Evolutionary conservation across 2,329 filamentous ascomycete species (phyloP), one percentile per base, ranked within the genome.

Genomic region (Lanzia echinophila): DNA sequence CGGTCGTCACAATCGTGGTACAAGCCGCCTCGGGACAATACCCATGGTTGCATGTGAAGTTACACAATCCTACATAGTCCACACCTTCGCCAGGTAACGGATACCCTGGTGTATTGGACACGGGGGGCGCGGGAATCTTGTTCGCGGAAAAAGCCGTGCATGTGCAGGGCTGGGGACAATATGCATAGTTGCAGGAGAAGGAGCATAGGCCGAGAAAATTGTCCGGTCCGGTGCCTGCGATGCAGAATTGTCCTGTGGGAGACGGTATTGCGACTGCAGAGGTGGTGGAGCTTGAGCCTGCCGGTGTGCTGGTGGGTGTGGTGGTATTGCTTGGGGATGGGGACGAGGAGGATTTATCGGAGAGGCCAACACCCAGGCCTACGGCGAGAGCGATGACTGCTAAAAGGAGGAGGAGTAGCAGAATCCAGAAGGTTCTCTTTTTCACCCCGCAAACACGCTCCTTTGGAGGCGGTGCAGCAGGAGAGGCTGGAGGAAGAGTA

Each of bases 1-100:
- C 48, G 19, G 12, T 31, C 20, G 42, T 19, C 6, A 24, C 10
- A 47, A 39, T 11, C 1, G 50, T 53, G 1, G 43, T 53, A 12
- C 53, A 55, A 15, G 46, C 53, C 2, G 31, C 47, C 2, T 24
- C 20, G 2, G 53, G 53, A 46, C 53, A 55, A 55, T 77, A 76
- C 0, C 73, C 74, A 58, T 74, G 71, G 55, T 70, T 71, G 41
- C 74, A 76, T 5, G 72, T 67, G 57, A 70, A 78, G 53, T 69
- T 74, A 56, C 75, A 77, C 7, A 78, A 66, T 0, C 73, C 74
- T 28, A 68, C 57, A 57, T 76, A 78, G 3, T 65, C 63, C 1
- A 69, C 66, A 32, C 65, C 62, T 24, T 68, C 57, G 1, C 69
- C 69, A 0, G 64, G 54, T 1, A 68, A 47, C 3, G 72, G 71